Base-by-base conservation (phyloP, 2,329 filamentous ascomycete species). In the Fusarium sp. region DNA sequence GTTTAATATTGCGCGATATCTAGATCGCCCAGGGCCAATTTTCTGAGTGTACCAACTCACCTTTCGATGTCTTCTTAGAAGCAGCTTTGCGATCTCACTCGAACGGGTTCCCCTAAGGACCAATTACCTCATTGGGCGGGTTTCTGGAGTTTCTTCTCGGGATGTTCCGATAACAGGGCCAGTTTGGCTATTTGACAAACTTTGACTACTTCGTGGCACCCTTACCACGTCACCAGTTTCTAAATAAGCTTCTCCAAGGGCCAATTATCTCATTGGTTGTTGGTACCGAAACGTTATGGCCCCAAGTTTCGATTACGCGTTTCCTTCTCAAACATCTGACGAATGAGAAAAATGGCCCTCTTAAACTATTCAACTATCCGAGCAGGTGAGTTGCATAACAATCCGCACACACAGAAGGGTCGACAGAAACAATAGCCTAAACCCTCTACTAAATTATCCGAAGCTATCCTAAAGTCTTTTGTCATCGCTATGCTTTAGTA, bases 1-100 rank as follows among this genome's bases (percentile, higher is more conserved):
- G 3, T 0, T 9, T n/a, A 6, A 8, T 10, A 2, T 1, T 23
- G 2, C 15, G 6, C 2, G 6, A 18, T 10, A n/a, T 6, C 10
- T 12, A n/a, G 13, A 23, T 1, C 2, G 7, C 11, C 11, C 13
- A n/a, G 18, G 46, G 26, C 54, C 54, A 42, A n/a, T 56, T 58
- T 26, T 16, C 12, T 18, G 11, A 56, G n/a, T 31, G 56, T 38
- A 2, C 4, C 3, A 20, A 9, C 5, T 11, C 4, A 2, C n/a
- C 4, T 3, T 7, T 6, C 8, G 8, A 10, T 23, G 9, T 13
- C 52, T 15, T 18, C 26, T 18, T 16, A 3, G n/a, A 11, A 18
- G 6, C 1, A 20, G 26, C 8, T 3, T 9, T 31, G 12, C 4
- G 1, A 13, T 13, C 10, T 31, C n/a, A 10, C 9, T n/a, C 7